Conservation (phyloP, 2,329 filamentous ascomycete genomes). For the Nakataea oryzae region DNA sequence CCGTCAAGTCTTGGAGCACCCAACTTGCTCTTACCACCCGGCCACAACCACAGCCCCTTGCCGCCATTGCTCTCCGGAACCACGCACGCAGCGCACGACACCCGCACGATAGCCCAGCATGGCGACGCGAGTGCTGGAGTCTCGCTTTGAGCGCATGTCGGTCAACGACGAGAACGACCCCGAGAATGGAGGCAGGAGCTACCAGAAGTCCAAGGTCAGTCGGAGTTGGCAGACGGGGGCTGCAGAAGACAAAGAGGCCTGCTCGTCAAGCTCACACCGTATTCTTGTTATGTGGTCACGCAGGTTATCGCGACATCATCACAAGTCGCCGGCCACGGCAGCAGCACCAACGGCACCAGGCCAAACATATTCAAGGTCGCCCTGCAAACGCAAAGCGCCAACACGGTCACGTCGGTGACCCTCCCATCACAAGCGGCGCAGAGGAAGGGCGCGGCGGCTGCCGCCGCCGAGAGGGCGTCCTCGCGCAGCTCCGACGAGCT, state of each 20-base stretch:
- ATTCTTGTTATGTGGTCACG: neutral
- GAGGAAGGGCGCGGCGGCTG: slow-evolving; percentile 27
- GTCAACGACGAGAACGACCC: slow-evolving; percentile 81
- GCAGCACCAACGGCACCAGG: slow-evolving; percentile 34
- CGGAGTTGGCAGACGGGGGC: neutral
- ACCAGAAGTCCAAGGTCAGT: slow-evolving; percentile 69
- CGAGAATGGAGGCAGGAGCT: slow-evolving; percentile 38
- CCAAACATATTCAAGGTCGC: slow-evolving; percentile 80
- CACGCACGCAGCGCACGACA: neutral
- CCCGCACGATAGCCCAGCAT: slow-evolving; percentile 26
- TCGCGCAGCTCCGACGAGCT: slow-evolving; percentile 36
- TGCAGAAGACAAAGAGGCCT: slow-evolving; percentile 3
- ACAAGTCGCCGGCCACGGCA: slow-evolving; percentile 34
- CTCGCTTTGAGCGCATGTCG: slow-evolving; percentile 80
- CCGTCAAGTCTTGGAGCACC: neutral
- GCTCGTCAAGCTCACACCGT: neutral
- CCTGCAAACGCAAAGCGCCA: slow-evolving; percentile 66
- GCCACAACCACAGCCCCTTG: too few relatives aligned
- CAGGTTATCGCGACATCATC: slow-evolving; percentile 23
- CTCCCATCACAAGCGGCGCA: slow-evolving; percentile 57
- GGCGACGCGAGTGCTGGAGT: slow-evolving; percentile 71
- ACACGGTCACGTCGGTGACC: slow-evolving; percentile 55
- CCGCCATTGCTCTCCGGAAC: too few relatives aligned
- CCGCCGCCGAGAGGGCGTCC: slow-evolving; percentile 2
- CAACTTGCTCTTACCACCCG: neutral